Base-by-base conservation (phyloP, 371 early-diverging fungal species). In the Mucor mucedo region DNA sequence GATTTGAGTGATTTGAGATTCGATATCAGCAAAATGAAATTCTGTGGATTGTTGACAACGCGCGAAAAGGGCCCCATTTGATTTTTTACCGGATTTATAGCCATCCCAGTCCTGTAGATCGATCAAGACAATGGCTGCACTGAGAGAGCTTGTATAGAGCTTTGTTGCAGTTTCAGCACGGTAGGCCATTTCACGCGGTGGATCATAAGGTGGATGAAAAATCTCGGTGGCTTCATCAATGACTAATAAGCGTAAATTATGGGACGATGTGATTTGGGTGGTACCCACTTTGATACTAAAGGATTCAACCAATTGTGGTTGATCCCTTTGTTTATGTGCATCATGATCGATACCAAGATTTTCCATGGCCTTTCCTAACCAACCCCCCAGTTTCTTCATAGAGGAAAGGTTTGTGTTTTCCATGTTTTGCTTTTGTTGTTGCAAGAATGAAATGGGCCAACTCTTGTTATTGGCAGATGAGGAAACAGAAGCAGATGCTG, bases 291-390 rank as follows among this genome's bases (percentile, higher is more conserved):
- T 81, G 48, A 91, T 88, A 0, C 88, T 91, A 66, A 91, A 91
- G 0, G 89, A 84, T 61, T 93, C 93, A 0, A 88, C 89, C 13
- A 91, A 75, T 50, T 83, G 78, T 33, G 68, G 76, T 8, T 69
- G 45, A 55, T 63, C 52, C 11, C 40, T 58, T 6, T 62, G 55
- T n/a, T 53, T 29, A 28, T 42, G 68, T 50, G 74, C 69, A 13
- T 83, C 87, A 50, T 88, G 76, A 10, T 90, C 90, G 2, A 86
- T 70, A 9, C 86, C 87, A 27, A 88, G 73, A 59, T 87, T 88
- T 61, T 87, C 92, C 73, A 91, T 88, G 6, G 92, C 91, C 56
- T 87, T 88, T 33, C 87, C 89, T 16, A 90, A 71, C 84, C 89
- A 88, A 10, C 83, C 84, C 3, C 88, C 84, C 45, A 91, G 59